Base-by-base conservation (phyloP, 2,329 filamentous ascomycete species). In the Cytospora mali region DNA sequence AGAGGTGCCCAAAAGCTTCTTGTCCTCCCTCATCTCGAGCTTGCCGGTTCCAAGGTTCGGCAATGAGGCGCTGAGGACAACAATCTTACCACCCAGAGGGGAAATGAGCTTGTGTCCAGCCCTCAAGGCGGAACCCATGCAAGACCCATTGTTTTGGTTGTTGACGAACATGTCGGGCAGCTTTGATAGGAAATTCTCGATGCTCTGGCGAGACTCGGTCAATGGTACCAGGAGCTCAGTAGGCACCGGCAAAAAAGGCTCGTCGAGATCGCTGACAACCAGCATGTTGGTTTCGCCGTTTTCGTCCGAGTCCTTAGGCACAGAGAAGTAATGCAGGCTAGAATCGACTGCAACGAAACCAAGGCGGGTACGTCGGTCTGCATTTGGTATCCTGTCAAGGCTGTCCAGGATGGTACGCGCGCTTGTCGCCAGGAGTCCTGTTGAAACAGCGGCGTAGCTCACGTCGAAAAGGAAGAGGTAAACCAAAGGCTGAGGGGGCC, bases 391-490 rank as follows among this genome's bases (percentile, higher is more conserved):
- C 77, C 94, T 85, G 77, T 96, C 94, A 62, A 99, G 84, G 72
- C 93, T 97, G 76, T 98, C 95, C 72, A 96, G 82, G 70, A 99
- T 97, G 67, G 93, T 97, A 70, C 95, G 87, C 62, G 95, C 94
- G 66, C 89, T 92, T 11, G 95, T 98, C 55, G 95, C 95, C 64
- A 98, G 81, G 33, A 99, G 87, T 55, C 95, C 95, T 67, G 89
- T 96, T 18, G 92, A 93, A 18, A 97, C 91, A 33, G 94, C 88
- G 14, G 92, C 88, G 71, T 93, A 96, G 81, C 92, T 97, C 67
- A 97, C 93, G 71, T 97, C 94, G 72, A 98, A 92, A 70, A 97
- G 81, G 84, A 98, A 98, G 16, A 97, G 84, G 74, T 98, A 98
- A 46, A 97, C 94, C 46, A 98, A 82, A 46, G 95, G 95, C 77